Conservation (phyloP, 2,329 filamentous ascomycete genomes). For the Neonectria faginata region DNA sequence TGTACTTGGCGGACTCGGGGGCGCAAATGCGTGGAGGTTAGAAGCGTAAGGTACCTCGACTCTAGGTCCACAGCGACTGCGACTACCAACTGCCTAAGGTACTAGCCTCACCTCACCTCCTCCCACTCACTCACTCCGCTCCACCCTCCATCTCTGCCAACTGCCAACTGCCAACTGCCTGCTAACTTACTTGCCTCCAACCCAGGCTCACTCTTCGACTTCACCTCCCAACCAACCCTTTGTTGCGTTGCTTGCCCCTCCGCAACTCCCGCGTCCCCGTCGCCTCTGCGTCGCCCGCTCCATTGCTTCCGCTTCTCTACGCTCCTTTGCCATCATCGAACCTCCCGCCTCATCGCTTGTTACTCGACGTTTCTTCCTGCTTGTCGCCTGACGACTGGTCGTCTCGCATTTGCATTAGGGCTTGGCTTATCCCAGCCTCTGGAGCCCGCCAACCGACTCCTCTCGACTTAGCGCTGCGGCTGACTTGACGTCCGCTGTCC, state of each 20-base stretch:
- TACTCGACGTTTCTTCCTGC: slow-evolving; percentile 34
- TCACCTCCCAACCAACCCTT: slow-evolving; percentile 36
- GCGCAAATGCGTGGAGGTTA: slow-evolving; percentile 1
- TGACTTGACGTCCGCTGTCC: slow-evolving; percentile 44
- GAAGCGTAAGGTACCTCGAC: slow-evolving; percentile 12
- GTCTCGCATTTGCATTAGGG: slow-evolving; percentile 48
- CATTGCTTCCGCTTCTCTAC: slow-evolving; percentile 44
- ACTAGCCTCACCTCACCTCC: slow-evolving; percentile 30
- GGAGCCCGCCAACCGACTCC: slow-evolving; percentile 34
- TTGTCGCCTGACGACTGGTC: slow-evolving; percentile 48
- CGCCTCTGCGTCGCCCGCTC: slow-evolving; percentile 27
- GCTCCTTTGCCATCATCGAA: slow-evolving; percentile 41
- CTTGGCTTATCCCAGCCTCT: slow-evolving; percentile 45
- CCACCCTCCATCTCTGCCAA: slow-evolving; percentile 32
- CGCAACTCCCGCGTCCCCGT: slow-evolving; percentile 33
- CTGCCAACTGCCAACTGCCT: slow-evolving; percentile 18
- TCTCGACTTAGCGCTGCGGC: slow-evolving; percentile 42
- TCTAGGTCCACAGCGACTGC: slow-evolving; percentile 22
- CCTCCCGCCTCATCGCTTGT: slow-evolving; percentile 24
- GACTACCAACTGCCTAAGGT: slow-evolving; percentile 5
- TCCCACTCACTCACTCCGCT: slow-evolving; percentile 33
- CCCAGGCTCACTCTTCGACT: slow-evolving; percentile 29
- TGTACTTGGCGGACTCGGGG: slow-evolving; percentile 10
- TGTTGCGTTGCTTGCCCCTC: slow-evolving; percentile 38
- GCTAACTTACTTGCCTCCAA: slow-evolving; percentile 29